phyloP scores from a whole-genome alignment of 352 stramenopile species.

The Globisporangium carolinianum region DNA sequence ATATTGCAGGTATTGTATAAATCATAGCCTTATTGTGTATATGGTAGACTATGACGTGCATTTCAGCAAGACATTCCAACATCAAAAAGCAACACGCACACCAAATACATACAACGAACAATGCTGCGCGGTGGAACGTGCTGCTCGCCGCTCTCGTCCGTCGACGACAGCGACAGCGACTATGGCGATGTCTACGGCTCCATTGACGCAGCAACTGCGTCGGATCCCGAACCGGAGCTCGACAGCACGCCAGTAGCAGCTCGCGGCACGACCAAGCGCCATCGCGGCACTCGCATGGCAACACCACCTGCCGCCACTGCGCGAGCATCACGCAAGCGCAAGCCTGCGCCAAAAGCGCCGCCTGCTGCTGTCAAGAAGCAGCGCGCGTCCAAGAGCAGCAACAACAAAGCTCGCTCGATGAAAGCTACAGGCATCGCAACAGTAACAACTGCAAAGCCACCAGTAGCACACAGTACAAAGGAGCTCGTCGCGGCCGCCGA shows the following conservation, averaged over 20 bases:
- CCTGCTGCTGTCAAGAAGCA: not conserved
- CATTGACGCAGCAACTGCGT: not conserved
- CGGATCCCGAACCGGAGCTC: not conserved
- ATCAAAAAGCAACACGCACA: not conserved
- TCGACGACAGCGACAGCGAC: conserved; percentile 27
- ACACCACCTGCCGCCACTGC: not conserved
- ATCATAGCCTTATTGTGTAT: too few relatives aligned
- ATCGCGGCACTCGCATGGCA: not conserved
- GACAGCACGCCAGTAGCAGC: not conserved
- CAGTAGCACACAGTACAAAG: conserved; percentile 22
- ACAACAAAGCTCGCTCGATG: conserved; percentile 1
- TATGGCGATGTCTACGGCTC: not conserved
- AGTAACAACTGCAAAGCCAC: not conserved
- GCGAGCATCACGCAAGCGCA: conserved; percentile 5
- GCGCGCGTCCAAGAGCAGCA: not conserved
- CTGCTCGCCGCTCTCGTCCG: conserved; percentile 43
- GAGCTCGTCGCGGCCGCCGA: conserved; percentile 38
- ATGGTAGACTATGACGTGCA: too few relatives aligned
- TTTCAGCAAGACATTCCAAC: too few relatives aligned
- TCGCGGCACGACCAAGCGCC: not conserved
- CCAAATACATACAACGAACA: not conserved
- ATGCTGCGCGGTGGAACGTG: conserved; percentile 21
- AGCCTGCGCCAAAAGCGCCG: conserved; percentile 3
- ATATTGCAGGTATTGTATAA: too few relatives aligned
- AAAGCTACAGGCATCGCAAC: conserved; percentile 2